Conservation (phyloP, 768 basidiomycete species). For the Rhizopogon roseolus region DNA sequence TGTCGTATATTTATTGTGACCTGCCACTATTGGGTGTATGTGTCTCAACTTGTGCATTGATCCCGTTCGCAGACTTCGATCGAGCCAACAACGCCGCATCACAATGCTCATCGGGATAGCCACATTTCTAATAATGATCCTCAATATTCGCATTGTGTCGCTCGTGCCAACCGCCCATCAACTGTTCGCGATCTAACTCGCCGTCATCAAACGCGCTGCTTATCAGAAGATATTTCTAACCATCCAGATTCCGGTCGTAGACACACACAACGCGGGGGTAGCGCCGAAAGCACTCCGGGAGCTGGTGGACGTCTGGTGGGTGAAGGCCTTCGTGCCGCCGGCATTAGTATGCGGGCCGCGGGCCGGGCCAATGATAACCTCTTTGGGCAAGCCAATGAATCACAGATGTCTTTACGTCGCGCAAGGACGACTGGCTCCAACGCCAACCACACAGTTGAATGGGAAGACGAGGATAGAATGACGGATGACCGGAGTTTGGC, state of each 20-base stretch:
- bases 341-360: conserved; percentile 41
- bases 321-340: conserved; percentile 68
- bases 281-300: conserved; percentile 61
- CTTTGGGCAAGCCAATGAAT: conserved; percentile 24
- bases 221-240: conserved; percentile 42
- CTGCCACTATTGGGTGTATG: conserved; percentile 1
- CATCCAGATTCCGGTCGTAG: conserved; percentile 36
- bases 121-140: conserved; percentile 13
- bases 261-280: conserved; percentile 59
- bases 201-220: conserved; percentile 49
- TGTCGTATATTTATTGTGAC: conserved; percentile 19
- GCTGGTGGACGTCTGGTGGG: conserved; percentile 52
- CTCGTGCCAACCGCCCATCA: conserved; percentile 33
- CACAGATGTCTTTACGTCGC: conserved; percentile 11
- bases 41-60: conserved; percentile 4
- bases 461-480: conserved; percentile 20
- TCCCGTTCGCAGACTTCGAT: conserved; percentile 19
- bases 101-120: conserved; percentile 18
- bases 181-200: conserved; percentile 46
- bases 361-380: conserved; percentile 31
- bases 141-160: conserved; percentile 25
- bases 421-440: conserved; percentile 5
- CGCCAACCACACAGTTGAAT: conserved; percentile 13
- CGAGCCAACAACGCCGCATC: conserved; percentile 38
- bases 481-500: conserved; percentile 18